Percentiles rank a stretch among this genome's conserved stretches.
Evolutionary conservation across 2,329 filamentous ascomycete species (phyloP).

Genomic region (Fusarium subglutinans): DNA sequence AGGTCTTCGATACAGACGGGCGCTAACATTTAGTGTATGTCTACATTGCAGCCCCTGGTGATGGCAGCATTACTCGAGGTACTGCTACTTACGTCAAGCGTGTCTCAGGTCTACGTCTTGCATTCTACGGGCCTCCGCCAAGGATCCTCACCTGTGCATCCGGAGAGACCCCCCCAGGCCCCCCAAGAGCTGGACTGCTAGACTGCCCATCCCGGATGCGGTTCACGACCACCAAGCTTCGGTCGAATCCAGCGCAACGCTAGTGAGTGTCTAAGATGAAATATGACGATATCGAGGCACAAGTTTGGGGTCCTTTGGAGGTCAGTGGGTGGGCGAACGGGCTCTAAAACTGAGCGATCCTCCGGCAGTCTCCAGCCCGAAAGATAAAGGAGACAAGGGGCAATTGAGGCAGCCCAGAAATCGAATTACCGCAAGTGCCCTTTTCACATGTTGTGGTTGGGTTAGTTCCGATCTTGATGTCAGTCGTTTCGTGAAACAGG

Average conservation of each 20-base stretch:
- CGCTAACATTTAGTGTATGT: constrained; percentile 25
- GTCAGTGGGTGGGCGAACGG: constrained; percentile 16
- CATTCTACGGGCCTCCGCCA: constrained; percentile 18
- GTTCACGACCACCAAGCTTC: constrained; percentile 38
- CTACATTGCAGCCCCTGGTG: constrained; percentile 9
- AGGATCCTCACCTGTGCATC: constrained; percentile 28
- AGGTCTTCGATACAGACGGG: constrained; percentile 17
- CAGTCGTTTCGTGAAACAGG: constrained; percentile 29
- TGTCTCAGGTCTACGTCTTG: constrained; percentile 36
- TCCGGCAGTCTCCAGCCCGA: constrained; percentile 23
- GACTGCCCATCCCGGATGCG: constrained; percentile 39
- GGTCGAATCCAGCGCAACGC: constrained; percentile 27
- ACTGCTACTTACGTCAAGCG: constrained; percentile 17
- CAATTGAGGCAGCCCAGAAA: constrained; percentile 1
- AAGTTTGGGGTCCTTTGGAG: constrained; percentile 14
- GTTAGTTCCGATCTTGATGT: constrained; percentile 26
- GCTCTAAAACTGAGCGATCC: constrained; percentile 10
- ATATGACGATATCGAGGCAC: constrained; percentile 41
- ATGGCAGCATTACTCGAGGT: constrained; percentile 10
- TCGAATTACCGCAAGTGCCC: constrained; percentile 1
- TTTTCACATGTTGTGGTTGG: constrained; percentile 10
- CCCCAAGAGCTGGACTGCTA: constrained; percentile 25
- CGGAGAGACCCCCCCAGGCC: constrained; percentile 12
- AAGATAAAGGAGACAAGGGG: constrained; percentile 19
- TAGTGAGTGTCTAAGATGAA: constrained; percentile 39